Evolutionary conservation across 208 protist species (phyloP), one percentile per base, ranked within the genome.

Genomic region (Angomonas desouzai): DNA sequence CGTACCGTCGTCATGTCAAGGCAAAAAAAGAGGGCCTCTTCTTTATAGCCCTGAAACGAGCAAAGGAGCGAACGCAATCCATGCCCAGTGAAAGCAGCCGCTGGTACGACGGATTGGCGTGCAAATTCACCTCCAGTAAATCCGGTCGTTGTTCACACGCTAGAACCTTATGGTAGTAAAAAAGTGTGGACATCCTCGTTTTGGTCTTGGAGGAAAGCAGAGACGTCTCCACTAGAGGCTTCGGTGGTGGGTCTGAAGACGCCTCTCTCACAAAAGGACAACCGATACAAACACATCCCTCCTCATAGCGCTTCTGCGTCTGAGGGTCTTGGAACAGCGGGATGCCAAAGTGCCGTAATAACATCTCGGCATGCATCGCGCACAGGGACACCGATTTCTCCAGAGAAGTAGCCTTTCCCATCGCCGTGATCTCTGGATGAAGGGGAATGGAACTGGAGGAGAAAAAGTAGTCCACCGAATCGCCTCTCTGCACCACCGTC

Each of bases 311-410:
- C 25, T 67, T 67, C 66, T 92, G 85, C 10, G 55, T 55, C 2
- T 48, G 29, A 0, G 68, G 32, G 29, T 64, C 61, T 0, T 45
- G 25, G 34, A 57, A 77, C 0, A 92, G 16, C 10, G 70, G 77
- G n/a, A 87, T 51, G 2, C 86, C 86, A 6, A 84, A 68, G 68
- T 76, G 85, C 27, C 70, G 64, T 32, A 89, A 63, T 10, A 89
- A 63, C 40, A 62, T 36, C 72, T 92, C 86, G 7, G 76, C 75
- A 68, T 92, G 86, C 86, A 92, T 92, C 25, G 86, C 86, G 57
- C 86, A 92, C 48, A 92, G 49, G 9, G 68, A 56, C 1, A 49
- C 22, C 10, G 86, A 76, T 0, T 22, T 36, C 16, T 62, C 47
- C 20, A 74, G 56, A 40, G 64, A 76, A 36, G 70, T 76, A 0